Evolutionary conservation across 2,329 filamentous ascomycete species (phyloP).

Genomic region (Lanzia echinophila): DNA sequence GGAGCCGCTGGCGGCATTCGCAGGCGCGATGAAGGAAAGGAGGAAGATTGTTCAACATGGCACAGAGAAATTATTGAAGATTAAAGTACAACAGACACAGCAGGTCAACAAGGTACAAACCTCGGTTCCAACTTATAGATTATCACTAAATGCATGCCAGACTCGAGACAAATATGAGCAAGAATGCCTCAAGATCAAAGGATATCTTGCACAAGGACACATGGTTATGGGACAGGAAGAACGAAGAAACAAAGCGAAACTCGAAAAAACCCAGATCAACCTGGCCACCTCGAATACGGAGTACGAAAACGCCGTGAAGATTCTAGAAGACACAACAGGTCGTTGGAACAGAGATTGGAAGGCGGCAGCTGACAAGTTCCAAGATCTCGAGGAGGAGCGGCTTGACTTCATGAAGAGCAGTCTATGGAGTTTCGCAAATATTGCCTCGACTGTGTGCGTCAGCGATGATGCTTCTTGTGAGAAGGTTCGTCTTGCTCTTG

Average conservation of each 20-base stretch:
- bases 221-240: constrained; percentile 99
- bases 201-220: constrained; percentile 94
- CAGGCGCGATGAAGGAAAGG: constrained; percentile 91
- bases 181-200: constrained; percentile 96
- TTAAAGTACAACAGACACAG: constrained; percentile 86
- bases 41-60: constrained; percentile 93
- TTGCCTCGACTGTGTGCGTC: constrained; percentile 93
- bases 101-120: constrained; percentile 74
- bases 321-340: constrained; percentile 87
- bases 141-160: constrained; percentile 35
- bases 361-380: constrained; percentile 95
- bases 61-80: constrained; percentile 89
- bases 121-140: constrained; percentile 10
- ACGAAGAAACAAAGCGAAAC: constrained; percentile 95
- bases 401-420: constrained; percentile 97
- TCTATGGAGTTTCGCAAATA: constrained; percentile 95
- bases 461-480: constrained; percentile 96
- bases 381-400: constrained; percentile 94
- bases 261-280: constrained; percentile 97
- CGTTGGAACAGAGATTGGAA: constrained; percentile 99
- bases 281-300: constrained; percentile 85
- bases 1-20: constrained; percentile 85
- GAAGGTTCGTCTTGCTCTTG: constrained; percentile 86
- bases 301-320: constrained; percentile 88
- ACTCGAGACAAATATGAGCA: constrained; percentile 93